A percentile compares a stretch with the other conserved stretches of the same genome.
Conservation (phyloP, 1,284 basidiomycete species). For the Ustilago xerochloae region DNA sequence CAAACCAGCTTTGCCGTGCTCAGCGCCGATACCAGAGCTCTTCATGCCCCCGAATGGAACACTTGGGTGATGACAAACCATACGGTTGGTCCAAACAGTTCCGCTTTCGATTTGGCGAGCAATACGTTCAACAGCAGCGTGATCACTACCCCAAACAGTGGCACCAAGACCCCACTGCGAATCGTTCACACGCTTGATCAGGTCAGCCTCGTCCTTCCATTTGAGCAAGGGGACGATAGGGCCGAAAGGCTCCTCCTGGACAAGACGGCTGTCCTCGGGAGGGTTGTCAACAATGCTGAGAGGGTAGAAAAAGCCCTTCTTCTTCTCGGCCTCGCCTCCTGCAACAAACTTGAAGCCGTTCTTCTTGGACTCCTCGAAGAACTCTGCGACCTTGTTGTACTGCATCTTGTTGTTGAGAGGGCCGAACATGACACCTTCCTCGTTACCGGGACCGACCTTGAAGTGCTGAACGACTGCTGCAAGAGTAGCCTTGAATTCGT, state of each 20-base stretch:
- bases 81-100: constrained; percentile 27
- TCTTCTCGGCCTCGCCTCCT: constrained; percentile 33
- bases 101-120: constrained; percentile 42
- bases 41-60: constrained; percentile 46
- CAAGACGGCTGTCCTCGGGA: constrained; percentile 41
- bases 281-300: constrained; percentile 48
- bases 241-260: constrained; percentile 51
- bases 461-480: constrained; percentile 22
- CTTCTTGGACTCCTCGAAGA: constrained; percentile 42
- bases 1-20: constrained; percentile 23
- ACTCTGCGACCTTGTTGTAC: constrained; percentile 49
- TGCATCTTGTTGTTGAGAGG: constrained; percentile 55
- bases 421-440: constrained; percentile 39
- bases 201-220: constrained; percentile 47
- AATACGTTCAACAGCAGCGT: constrained; percentile 24
- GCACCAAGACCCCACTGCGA: constrained; percentile 42
- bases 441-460: constrained; percentile 33
- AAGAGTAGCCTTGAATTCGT: constrained; percentile 34
- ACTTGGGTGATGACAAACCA: constrained; percentile 12
- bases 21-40: constrained; percentile 37
- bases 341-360: constrained; percentile 37
- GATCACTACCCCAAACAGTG: constrained; percentile 29
- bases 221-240: constrained; percentile 51
- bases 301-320: constrained; percentile 41
- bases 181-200: constrained; percentile 47